phyloP scores from a whole-genome alignment of 2,329 filamentous ascomycete genomes.

The Pleomassaria siparia region DNA sequence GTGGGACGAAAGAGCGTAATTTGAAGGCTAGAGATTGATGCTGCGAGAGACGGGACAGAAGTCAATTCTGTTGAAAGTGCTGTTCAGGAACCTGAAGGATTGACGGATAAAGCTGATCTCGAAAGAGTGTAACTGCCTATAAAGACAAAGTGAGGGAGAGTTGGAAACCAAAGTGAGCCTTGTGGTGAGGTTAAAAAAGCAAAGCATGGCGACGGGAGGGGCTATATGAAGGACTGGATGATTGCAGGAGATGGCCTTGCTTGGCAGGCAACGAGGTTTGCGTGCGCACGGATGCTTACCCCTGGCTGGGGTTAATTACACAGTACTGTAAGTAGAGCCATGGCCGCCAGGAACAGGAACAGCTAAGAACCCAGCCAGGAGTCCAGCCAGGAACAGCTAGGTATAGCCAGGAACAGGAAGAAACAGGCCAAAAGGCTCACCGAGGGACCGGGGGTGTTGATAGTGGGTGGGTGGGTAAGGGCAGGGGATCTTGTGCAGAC shows the following conservation, averaged over 20 bases:
- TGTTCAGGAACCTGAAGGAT: constrained; percentile 39
- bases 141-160: constrained; percentile 39
- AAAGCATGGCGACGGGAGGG: constrained; percentile 14
- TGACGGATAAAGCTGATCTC: constrained; percentile 36
- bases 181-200: constrained; percentile 32
- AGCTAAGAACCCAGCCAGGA: too few relatives aligned
- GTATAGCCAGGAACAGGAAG: constrained; percentile 28
- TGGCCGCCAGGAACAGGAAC: constrained; percentile 19
- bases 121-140: constrained; percentile 39
- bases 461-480: too few relatives aligned
- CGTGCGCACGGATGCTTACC: constrained; percentile 22
- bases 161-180: constrained; percentile 36
- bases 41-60: constrained; percentile 31
- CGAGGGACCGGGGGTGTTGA: too few relatives aligned
- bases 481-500: too few relatives aligned
- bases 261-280: constrained; percentile 28
- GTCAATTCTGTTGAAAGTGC: constrained; percentile 27
- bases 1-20: constrained; percentile 7
- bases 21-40: constrained; percentile 23
- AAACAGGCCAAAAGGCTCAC: constrained; percentile 15
- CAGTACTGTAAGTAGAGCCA: too few relatives aligned
- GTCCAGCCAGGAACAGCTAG: constrained; percentile 8
- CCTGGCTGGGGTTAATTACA: constrained; percentile 41
- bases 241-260: constrained; percentile 28
- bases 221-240: constrained; percentile 36